These are phyloP conservation scores for Wallacemonas sp. DNA, from an alignment of 208 protist genomes.

Conservation along the genomic window DNA sequence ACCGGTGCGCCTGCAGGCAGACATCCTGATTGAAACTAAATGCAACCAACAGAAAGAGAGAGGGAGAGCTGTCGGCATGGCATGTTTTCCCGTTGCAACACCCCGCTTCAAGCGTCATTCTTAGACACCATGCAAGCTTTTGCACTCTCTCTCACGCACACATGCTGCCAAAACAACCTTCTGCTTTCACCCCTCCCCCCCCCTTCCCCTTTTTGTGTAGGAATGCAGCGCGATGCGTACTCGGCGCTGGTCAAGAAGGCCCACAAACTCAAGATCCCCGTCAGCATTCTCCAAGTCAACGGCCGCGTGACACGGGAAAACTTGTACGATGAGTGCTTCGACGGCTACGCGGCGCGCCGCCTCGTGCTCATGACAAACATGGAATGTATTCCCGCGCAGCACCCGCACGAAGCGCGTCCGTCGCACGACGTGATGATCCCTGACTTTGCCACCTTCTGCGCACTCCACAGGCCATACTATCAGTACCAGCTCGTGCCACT, in stretches of 20 bases:
- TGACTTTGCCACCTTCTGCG: conserved; percentile 52
- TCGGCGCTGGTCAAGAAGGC: conserved; percentile 66
- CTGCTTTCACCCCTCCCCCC: conserved; percentile 1
- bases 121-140: too few relatives aligned
- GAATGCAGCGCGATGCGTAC: conserved; percentile 87
- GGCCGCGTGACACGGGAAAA: conserved; percentile 67
- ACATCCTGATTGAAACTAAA: too few relatives aligned
- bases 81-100: too few relatives aligned
- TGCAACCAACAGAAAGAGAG: too few relatives aligned
- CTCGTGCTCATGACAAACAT: conserved; percentile 84
- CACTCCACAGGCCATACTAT: conserved; percentile 75
- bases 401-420: conserved; percentile 32
- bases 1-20: too few relatives aligned
- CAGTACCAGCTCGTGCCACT: conserved; percentile 83
- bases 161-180: too few relatives aligned
- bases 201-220: conserved; percentile 12
- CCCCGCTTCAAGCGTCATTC: too few relatives aligned
- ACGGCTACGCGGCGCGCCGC: conserved; percentile 63
- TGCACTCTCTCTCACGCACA: too few relatives aligned
- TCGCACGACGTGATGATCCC: conserved; percentile 66
- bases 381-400: conserved; percentile 18
- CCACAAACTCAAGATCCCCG: conserved; percentile 49
- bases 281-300: conserved; percentile 73
- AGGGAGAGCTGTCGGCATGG: too few relatives aligned
- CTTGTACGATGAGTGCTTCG: conserved; percentile 62